Evolutionary conservation across 371 early-diverging fungal genomes (phyloP), one percentile per base, ranked within the genome.

Genomic region (Rhizopus microsporus): DNA sequence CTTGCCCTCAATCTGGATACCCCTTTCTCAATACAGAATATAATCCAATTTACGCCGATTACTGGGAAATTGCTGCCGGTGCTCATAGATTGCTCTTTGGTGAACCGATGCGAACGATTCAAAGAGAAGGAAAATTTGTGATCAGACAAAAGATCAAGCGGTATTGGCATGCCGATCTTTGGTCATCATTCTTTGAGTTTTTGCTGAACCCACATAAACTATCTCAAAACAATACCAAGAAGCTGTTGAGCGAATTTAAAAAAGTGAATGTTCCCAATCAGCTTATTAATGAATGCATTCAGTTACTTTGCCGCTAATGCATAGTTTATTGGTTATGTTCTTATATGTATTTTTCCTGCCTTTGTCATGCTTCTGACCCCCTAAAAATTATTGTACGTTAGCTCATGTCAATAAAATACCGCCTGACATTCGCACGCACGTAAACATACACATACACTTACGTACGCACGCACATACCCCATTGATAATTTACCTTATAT

Each of bases 351-450:
- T 62, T 85, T 84, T 34, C 90, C 92, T 40, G 89, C 85, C 56
- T 85, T 85, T 50, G 90, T 89, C 62, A 91, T 70, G 60, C 84
- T 83, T 66, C 88, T 68, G 16, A 90, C 89, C 37, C 89, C 92
- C 83, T 83, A 59, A 39, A 34, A 15, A n/a, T 5, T n/a, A 45
- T 15, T 31, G 6, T 35, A 0, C 12, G 29, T n/a, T 15, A 32
- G 32, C 43, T 42, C 9, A 12, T 29, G 32, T 30, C 40, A 15
- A 56, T 31, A 17, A 37, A 35, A 51, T 31, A 40, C 31, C 13
- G 7, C 50, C 15, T 35, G 9, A 63, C 4, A 34, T 37, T 2
- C 23, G 23, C 23, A 23, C 23, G 23, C 23, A 58, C 33, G 53
- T 40, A 29, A n/a, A 34, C 15, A 8, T 3, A 15, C 35, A 15